Evolutionary conservation across 1,284 basidiomycete species (phyloP).

Genomic region (Melampsora americana): DNA sequence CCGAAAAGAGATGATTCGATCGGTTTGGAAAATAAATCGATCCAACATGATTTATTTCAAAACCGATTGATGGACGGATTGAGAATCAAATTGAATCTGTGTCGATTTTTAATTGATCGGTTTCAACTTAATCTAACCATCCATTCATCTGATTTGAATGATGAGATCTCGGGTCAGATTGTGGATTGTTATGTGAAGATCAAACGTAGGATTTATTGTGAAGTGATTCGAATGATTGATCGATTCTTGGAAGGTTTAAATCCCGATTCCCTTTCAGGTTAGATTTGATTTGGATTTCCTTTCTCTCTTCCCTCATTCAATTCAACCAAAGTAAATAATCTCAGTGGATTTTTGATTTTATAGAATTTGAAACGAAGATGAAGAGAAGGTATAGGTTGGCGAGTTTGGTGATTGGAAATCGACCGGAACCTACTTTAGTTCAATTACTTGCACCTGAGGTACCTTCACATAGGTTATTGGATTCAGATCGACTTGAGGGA

Average conservation of each 20-base stretch:
- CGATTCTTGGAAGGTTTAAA: background rate
- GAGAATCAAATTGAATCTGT: background rate
- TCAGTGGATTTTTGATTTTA: background rate
- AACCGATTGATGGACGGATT: background rate
- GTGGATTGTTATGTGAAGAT: background rate
- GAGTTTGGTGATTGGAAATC: background rate
- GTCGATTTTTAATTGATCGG: background rate
- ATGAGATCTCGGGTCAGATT: too few species aligned
- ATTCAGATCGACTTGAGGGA: conserved; percentile 17
- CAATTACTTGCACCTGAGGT: conserved; percentile 25
- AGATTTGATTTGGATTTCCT: background rate
- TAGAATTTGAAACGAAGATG: conserved; percentile 10
- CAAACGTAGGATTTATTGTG: conserved; percentile 3
- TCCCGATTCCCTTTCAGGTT: background rate
- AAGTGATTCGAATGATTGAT: background rate
- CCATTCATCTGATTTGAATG: background rate
- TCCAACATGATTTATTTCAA: background rate
- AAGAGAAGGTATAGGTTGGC: conserved; percentile 7
- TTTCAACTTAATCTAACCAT: background rate
- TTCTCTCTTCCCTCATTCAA: too few species aligned
- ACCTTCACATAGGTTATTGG: conserved; percentile 17
- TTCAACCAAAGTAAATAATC: background rate
- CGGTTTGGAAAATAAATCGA: too few species aligned
- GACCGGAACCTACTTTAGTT: conserved; percentile 11
- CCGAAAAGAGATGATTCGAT: too few species aligned